Percentiles rank a stretch among this genome's conserved stretches.
Evolutionary conservation across 768 basidiomycete genomes (phyloP).

Genomic region (Boletus rubropictus): DNA sequence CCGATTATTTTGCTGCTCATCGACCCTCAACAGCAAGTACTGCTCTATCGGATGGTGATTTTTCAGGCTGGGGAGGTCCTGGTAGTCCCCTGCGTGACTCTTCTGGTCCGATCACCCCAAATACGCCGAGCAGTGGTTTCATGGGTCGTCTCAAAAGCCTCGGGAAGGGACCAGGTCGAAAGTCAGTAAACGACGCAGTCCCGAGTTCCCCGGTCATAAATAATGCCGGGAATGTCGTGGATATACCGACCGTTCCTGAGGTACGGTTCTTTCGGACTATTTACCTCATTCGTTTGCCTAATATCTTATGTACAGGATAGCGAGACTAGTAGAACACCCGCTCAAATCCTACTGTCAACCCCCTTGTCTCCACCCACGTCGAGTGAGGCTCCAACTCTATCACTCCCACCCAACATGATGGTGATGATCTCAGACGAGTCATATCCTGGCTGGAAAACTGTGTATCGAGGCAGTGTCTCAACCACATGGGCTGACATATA

Average conservation of each 20-base stretch:
- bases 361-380: constrained; percentile 62
- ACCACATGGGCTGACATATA: constrained; percentile 49
- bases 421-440: constrained; percentile 82
- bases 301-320: constrained; percentile 17
- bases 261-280: constrained; percentile 18
- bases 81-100: constrained; percentile 34
- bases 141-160: constrained; percentile 80
- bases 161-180: constrained; percentile 51
- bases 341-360: constrained; percentile 50
- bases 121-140: constrained; percentile 49
- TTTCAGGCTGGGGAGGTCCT: constrained; percentile 37
- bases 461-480: constrained; percentile 70
- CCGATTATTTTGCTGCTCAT: constrained; percentile 52
- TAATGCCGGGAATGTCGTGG: constrained; percentile 9
- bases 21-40: constrained; percentile 41
- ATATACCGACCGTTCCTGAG: constrained; percentile 16
- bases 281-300: background rate
- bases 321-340: constrained; percentile 40
- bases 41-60: constrained; percentile 46
- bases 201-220: constrained; percentile 24
- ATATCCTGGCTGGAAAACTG: constrained; percentile 62
- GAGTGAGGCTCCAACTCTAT: constrained; percentile 64
- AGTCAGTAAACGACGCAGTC: constrained; percentile 11
- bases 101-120: constrained; percentile 40
- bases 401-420: constrained; percentile 52